A percentile compares a stretch with the other conserved stretches of the same genome.
Conservation (phyloP, 75 land plant species). For the Larix kaempferi region DNA sequence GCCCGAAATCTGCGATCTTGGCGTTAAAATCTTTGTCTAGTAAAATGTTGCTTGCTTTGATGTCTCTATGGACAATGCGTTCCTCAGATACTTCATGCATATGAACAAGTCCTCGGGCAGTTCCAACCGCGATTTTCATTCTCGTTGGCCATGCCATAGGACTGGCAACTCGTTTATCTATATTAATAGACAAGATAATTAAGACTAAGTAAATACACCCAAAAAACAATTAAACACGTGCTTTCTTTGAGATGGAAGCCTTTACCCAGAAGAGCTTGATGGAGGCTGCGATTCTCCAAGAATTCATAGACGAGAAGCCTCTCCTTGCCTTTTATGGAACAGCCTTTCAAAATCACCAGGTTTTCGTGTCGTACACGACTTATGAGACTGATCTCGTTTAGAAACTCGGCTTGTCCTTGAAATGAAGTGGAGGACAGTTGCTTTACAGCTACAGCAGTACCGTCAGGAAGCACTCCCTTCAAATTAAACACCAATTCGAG, state of each 20-base stretch:
- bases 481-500: background rate
- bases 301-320: constrained; percentile 38
- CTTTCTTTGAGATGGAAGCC: no score
- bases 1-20: constrained; percentile 62
- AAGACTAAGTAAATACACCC: background rate
- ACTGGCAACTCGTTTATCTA: constrained; percentile 3
- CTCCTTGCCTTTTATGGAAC: constrained; percentile 23
- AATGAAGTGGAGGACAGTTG: constrained; percentile 11
- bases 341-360: constrained; percentile 26
- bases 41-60: constrained; percentile 63
- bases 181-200: background rate
- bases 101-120: constrained; percentile 60
- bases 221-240: background rate
- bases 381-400: constrained; percentile 25
- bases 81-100: constrained; percentile 64
- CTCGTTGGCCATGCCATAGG: constrained; percentile 50
- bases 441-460: constrained; percentile 27
- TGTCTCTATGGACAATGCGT: constrained; percentile 67
- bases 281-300: constrained; percentile 22
- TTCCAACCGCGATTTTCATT: constrained; percentile 41
- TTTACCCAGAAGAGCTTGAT: constrained; percentile 22
- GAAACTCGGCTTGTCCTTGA: constrained; percentile 25
- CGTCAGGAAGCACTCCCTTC: constrained; percentile 16
- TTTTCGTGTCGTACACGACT: constrained; percentile 22
- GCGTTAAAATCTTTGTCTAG: constrained; percentile 54